Base-by-base conservation (phyloP, 805 yeast species). In the Nakazawaea wyomingensis region DNA sequence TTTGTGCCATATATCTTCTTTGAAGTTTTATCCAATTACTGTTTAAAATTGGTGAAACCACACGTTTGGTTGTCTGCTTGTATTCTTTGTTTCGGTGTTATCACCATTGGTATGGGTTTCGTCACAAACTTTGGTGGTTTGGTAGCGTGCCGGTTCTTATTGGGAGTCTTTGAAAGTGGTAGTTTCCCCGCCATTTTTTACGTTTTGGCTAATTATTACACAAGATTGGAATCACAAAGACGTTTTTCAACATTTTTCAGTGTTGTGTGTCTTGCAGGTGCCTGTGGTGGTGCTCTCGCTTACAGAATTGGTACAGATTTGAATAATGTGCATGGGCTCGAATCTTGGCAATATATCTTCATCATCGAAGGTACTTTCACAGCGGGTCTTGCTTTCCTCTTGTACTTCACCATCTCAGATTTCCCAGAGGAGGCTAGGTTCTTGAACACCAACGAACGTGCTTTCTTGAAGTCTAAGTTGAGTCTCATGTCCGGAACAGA, bases 291-390 rank as follows among this genome's bases (percentile, higher is more conserved):
- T 31, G 68, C 74, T n/a, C 61, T 73, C 49, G 76, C 74, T 1
- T 71, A 66, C 39, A 69, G 64, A 41, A 68, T 74, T 38, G 48
- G 51, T 11, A 55, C 65, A 45, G 68, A 64, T 20, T 59, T 72
- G 48, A 64, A 68, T 38, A 55, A 54, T 11, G 44, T 39, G 4
- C 62, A 63, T 41, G 75, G 74, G 8, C 48, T 68, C 32, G 50
- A 53, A 6, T 62, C 74, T 10, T 74, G 79, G 80, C 63, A 68
- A 52, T 74, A 78, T 75, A 60, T 74, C 33, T 74, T 72, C 48
- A 64, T 74, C 41, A 63, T 74, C 48, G 77, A 73, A 48, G 78
- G 77, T 31, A 52, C 61, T 3, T 51, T 65, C 37, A 60, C 67
- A 8, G 48, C 59, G 19, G 56, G 54, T 20, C 49, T 55, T 20